Base-by-base conservation (phyloP, 2,329 filamentous ascomycete genomes). In the Didymellaceae sp. region DNA sequence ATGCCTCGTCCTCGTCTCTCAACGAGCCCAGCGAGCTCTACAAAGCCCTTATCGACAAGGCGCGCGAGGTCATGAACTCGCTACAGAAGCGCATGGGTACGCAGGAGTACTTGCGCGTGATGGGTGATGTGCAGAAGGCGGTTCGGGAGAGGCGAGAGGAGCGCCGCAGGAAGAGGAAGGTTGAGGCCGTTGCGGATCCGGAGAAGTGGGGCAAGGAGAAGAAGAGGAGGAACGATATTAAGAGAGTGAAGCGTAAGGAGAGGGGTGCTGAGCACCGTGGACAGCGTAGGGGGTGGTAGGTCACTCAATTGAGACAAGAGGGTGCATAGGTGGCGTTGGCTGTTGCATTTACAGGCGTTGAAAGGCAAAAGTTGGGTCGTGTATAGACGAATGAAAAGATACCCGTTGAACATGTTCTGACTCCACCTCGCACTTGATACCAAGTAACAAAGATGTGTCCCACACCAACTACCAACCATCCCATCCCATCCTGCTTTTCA, bases 41-140 rank as follows among this genome's bases (percentile, higher is more conserved):
- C 71, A 88, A 91, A 57, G 79, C 79, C 0, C 78, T 99, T 25
- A 85, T 88, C 61, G 80, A 83, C 31, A 86, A 87, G 49, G 88
- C 89, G 4, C 84, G 88, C 58, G 88, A 93, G 62, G 79, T 92
- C 9, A 86, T 97, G 78, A 88, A 91, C 57, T 76, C 82, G n/a
- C 71, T 99, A 52, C 91, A 96, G 77, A 88, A 87, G 77, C 91
- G 89, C 68, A 80, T 96, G 42, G 94, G 93, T 31, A 90, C 88
- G 2, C 83, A 86, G 1, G 85, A 84, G 55, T 99, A 92, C 75
- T 86, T 92, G n/a, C 80, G 81, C 45, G 81, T 87, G 35, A 79
- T 97, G 66, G 74, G 89, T 30, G 82, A 82, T 31, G 90, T 95
- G 6, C 85, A 90, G 53, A 86, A 88, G 43, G 82, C 81, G 13